A percentile compares a stretch with the other conserved stretches of the same genome.
phyloP scores from a whole-genome alignment of 768 basidiomycete genomes.

The Rhizopogon salebrosus region DNA sequence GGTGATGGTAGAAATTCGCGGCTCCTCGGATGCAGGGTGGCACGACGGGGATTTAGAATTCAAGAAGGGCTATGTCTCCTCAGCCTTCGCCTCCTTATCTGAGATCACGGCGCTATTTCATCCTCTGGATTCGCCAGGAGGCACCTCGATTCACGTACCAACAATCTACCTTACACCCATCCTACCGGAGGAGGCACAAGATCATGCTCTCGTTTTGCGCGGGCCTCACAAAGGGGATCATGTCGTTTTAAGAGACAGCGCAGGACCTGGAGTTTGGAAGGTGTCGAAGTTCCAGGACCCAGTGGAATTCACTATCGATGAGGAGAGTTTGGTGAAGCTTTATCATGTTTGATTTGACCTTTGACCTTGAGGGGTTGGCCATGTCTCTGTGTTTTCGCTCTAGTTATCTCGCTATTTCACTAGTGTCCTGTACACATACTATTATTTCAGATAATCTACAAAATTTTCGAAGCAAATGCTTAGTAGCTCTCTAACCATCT shows the following conservation, averaged over 20 bases:
- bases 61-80: conserved; percentile 22
- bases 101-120: conserved; percentile 25
- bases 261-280: conserved; percentile 24
- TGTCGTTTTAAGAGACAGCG: conserved; percentile 38
- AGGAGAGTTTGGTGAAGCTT: conserved; percentile 22
- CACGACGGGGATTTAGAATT: conserved; percentile 24
- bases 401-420: neutral
- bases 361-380: too few relatives aligned
- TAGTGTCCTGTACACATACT: neutral
- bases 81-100: conserved; percentile 19
- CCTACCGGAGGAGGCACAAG: conserved; percentile 32
- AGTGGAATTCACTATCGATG: conserved; percentile 8
- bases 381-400: neutral
- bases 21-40: conserved; percentile 20
- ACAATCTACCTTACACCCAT: conserved; percentile 38
- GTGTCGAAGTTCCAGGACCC: conserved; percentile 16
- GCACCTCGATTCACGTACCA: conserved; percentile 32
- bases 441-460: too few relatives aligned
- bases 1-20: conserved; percentile 23
- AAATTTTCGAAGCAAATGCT: too few relatives aligned
- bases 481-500: too few relatives aligned
- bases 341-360: conserved; percentile 5
- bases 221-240: conserved; percentile 38
- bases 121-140: conserved; percentile 26
- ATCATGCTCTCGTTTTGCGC: conserved; percentile 46